Evolutionary conservation across 1,284 basidiomycete species (phyloP).

Genomic region (Tylopilus sp.): DNA sequence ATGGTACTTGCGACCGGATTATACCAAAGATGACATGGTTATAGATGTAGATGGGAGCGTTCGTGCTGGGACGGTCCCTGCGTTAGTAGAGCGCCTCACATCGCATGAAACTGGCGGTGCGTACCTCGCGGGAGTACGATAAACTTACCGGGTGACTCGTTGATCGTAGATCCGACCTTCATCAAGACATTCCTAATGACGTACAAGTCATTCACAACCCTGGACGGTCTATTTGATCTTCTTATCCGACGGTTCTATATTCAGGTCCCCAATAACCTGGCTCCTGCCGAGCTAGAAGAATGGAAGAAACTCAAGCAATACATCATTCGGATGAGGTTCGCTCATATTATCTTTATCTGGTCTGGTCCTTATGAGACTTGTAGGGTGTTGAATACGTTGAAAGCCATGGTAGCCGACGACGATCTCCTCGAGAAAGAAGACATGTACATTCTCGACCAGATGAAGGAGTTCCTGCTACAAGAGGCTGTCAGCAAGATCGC

Average conservation of each 20-base stretch:
- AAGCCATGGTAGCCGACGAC: slow-evolving; percentile 76
- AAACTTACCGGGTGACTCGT: slow-evolving; percentile 1
- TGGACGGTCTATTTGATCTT: slow-evolving; percentile 83
- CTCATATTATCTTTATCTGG: slow-evolving; percentile 4
- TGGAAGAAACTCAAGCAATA: slow-evolving; percentile 91
- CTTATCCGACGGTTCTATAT: slow-evolving; percentile 84
- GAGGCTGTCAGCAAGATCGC: slow-evolving; percentile 61
- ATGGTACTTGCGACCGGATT: slow-evolving; percentile 84
- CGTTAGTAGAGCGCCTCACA: slow-evolving; percentile 86
- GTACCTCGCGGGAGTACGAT: slow-evolving; percentile 18
- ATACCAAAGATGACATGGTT: slow-evolving; percentile 75
- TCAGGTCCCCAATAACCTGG: slow-evolving; percentile 68
- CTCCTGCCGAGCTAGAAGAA: slow-evolving; percentile 61
- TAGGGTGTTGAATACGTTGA: slow-evolving; percentile 82
- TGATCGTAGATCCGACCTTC: slow-evolving; percentile 67
- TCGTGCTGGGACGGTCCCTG: slow-evolving; percentile 82
- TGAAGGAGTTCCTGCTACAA: slow-evolving; percentile 74
- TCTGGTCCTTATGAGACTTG: slow-evolving; percentile 4
- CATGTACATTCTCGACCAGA: slow-evolving; percentile 67
- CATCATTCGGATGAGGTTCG: slow-evolving; percentile 82
- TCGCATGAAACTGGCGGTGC: slow-evolving; percentile 81
- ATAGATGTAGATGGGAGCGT: slow-evolving; percentile 82
- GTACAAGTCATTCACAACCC: slow-evolving; percentile 91
- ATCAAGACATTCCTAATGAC: slow-evolving; percentile 95
- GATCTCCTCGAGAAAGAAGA: slow-evolving; percentile 83